Evolutionary conservation across 148 eudicot species (phyloP).

Genomic region (Nepenthes gracilis): DNA sequence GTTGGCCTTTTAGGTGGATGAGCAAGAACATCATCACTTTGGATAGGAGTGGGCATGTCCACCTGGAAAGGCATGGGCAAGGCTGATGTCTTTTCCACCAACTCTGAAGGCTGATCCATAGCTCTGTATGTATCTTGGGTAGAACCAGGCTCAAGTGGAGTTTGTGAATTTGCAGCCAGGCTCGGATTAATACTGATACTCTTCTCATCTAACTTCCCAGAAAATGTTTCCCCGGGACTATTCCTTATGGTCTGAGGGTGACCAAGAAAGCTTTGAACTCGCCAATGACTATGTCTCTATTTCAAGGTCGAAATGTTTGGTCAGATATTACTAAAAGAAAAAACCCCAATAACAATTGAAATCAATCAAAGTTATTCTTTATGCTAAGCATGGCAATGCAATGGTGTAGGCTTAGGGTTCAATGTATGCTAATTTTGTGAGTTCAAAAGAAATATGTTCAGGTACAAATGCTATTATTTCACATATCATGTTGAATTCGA

Average conservation of each 20-base stretch:
- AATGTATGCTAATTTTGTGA: too few species aligned
- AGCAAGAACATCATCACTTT: conserved; percentile 31
- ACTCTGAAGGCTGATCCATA: conserved; percentile 33
- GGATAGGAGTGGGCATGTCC: conserved; percentile 22
- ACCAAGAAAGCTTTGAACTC: conserved; percentile 43
- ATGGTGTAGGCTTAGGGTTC: too few species aligned
- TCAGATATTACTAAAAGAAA: not conserved
- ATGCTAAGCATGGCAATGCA: too few species aligned
- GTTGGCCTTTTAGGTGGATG: conserved; percentile 29
- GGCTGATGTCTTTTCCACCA: conserved; percentile 29
- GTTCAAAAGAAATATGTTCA: too few species aligned
- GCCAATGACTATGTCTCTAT: conserved; percentile 90
- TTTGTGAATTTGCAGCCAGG: conserved; percentile 27
- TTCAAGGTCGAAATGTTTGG: not conserved
- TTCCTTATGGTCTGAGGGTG: conserved; percentile 49
- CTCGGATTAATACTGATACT: conserved; percentile 30
- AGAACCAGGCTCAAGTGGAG: conserved; percentile 31
- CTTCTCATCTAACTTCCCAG: conserved; percentile 53
- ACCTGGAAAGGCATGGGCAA: conserved; percentile 30
- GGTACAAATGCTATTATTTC: too few species aligned
- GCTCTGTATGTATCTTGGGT: conserved; percentile 29
- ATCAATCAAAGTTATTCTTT: too few species aligned
- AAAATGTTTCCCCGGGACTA: conserved; percentile 30
- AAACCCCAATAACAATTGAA: not conserved
- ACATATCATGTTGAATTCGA: too few species aligned